Base-by-base conservation (phyloP, 192 early-diverging fungal genomes). In the Backusella liffmaniae region DNA sequence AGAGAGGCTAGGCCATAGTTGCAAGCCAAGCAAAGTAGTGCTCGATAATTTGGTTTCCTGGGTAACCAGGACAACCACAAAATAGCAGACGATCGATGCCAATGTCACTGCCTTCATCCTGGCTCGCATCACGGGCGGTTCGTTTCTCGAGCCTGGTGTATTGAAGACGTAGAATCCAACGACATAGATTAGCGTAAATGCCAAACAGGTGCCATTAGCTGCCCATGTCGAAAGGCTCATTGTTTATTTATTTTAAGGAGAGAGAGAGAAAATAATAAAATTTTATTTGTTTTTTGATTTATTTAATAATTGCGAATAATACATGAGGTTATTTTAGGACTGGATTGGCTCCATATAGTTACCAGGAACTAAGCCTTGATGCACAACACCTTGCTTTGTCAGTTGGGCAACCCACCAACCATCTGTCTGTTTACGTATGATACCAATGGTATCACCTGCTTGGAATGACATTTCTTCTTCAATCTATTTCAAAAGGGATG, bases 401-500 rank as follows among this genome's bases (percentile, higher is more conserved):
- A 85, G 21, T 37, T 87, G 82, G 5, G 84, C 89, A 67, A 84
- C 80, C 89, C 89, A 90, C 89, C 89, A 90, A 12, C 89, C 89
- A 75, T 90, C 89, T 0, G 80, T 67, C 4, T 87, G 82, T 39
- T 80, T 84, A 4, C 73, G 74, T 1, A 88, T 9, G 7, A 90
- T 80, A 4, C 76, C 84, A 10, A 90, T 36, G 8, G 84, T 68
- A 70, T 90, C 87, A 4, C 83, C 83, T 46, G 77, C 74, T 44
- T 71, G 77, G 35, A 90, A 83, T 62, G 83, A 85, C 37, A 90
- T 74, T 73, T 90, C 89, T 30, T 81, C 83, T 5, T 86, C 83
- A 69, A 85, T 85, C 76, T 77, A 74, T n/a, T 59, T 32, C 32
- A 32, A 75, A 51, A n/a, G 18, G 7, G 2, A 32, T 32, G 16